Conservation (phyloP, 306 rosid genomes). For the Ormosia emarginata region DNA sequence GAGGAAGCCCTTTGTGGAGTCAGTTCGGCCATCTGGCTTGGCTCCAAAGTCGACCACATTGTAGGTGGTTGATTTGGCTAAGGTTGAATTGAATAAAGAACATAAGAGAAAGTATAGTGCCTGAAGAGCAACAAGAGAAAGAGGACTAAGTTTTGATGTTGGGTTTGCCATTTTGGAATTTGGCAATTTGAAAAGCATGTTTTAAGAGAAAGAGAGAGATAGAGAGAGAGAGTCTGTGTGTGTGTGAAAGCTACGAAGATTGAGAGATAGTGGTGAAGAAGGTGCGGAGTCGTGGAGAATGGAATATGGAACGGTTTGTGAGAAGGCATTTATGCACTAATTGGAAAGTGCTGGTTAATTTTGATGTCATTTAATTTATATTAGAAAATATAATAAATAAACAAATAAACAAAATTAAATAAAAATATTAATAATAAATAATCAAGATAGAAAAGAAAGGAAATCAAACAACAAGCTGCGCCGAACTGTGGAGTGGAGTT, state of each 20-base stretch:
- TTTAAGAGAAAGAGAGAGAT: neutral
- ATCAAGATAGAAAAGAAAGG: neutral
- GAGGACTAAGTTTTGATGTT: neutral
- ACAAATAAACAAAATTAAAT: no score
- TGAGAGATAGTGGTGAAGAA: no score
- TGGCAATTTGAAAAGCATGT: neutral
- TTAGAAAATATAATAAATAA: no score
- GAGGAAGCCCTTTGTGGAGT: slow-evolving; percentile 40
- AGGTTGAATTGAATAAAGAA: neutral
- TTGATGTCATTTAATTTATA: no score
- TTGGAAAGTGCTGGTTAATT: no score
- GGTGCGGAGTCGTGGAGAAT: no score
- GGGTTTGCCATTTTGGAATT: neutral
- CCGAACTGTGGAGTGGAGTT: neutral
- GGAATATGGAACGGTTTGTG: no score
- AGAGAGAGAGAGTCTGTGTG: no score
- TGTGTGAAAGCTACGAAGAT: no score
- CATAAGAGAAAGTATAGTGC: neutral
- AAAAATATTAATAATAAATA: neutral
- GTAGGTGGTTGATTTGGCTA: neutral
- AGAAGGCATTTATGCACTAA: no score
- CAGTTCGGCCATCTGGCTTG: slow-evolving; percentile 29
- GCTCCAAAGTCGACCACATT: slow-evolving; percentile 50
- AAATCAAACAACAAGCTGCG: neutral
- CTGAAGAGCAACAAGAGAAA: neutral